Percentiles rank a stretch among this genome's conserved stretches.
These are phyloP conservation scores for Penicillium sumatraense DNA, from an alignment of 2,329 filamentous ascomycete genomes.

Conservation along the genomic window DNA sequence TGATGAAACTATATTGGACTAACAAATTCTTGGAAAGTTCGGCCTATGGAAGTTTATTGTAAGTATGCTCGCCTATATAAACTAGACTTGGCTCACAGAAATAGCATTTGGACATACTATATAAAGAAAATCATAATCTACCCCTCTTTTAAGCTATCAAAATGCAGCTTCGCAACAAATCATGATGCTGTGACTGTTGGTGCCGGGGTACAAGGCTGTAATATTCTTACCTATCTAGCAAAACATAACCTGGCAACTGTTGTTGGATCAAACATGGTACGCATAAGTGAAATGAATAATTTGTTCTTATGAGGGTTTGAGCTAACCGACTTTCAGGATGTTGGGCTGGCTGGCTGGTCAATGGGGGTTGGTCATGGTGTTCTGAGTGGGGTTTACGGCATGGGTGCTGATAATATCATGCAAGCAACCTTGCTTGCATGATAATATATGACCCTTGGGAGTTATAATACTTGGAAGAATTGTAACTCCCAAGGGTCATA, in stretches of 20 bases:
- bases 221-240: background rate
- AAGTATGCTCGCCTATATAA: background rate
- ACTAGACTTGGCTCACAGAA: background rate
- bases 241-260: background rate
- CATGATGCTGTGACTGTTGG: background rate
- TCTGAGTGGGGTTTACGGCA: conserved; percentile 48
- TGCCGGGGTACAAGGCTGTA: background rate
- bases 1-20: conserved; percentile 36
- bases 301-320: no score
- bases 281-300: background rate
- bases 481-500: conserved; percentile 52
- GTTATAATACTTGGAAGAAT: no score
- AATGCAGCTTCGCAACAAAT: background rate
- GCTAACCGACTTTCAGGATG: conserved; percentile 31
- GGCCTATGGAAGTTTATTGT: background rate
- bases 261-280: conserved; percentile 15
- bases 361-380: conserved; percentile 61
- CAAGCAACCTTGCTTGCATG: no score
- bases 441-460: no score
- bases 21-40: conserved; percentile 35
- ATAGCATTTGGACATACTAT: background rate
- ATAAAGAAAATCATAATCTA: conserved; percentile 24
- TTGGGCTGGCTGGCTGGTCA: conserved; percentile 55
- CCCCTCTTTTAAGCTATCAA: background rate
- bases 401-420: conserved; percentile 57